Base-by-base conservation (phyloP, 2,329 filamentous ascomycete species). In the Aspergillus sp. region DNA sequence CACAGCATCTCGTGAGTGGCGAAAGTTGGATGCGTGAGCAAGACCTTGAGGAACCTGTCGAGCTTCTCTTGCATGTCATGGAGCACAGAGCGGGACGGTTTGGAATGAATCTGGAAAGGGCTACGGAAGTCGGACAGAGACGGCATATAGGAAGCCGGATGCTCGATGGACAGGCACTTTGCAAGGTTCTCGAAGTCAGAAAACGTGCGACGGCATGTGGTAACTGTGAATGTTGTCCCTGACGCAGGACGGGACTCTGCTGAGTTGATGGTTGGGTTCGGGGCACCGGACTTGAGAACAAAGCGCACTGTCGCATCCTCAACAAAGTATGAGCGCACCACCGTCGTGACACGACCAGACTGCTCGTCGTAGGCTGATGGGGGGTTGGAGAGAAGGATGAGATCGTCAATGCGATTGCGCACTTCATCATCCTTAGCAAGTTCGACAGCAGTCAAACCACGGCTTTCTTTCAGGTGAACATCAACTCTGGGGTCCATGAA, bases 391-490 rank as follows among this genome's bases (percentile, higher is more conserved):
- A 99, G 89, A 8, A 99, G 80, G 1, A 93, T 89, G 64, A 99
- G 82, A 73, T 99, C 95, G 72, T 99, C 95, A 64, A 99, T 97
- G 68, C 91, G 89, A 77, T 98, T 99, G 41, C 95, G 87, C 25
- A 99, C 91, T 67, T 99, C 95, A 72, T 99, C 95, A 70, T 99
- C 96, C 74, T 99, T 99, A 53, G 96, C 95, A 50, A 99, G 83
- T 76, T 99, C 95, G 6, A 98, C 92, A 7, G 95, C 95, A 7
- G 94, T 97, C 68, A 99, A 82, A 0, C 95, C 95, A 61, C 95
- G 86, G 15, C 91, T 78, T 73, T 99, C 96, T 74, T 90, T 90
- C 30, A 93, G 87, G 44, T 89, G 87, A 13, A 94, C 79, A 72
- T 99, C 95, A 4, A 97, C 92, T 67, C 96, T 83, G 23, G 91